Conservation (phyloP, 1,284 basidiomycete genomes). For the Rhodofomes roseus region DNA sequence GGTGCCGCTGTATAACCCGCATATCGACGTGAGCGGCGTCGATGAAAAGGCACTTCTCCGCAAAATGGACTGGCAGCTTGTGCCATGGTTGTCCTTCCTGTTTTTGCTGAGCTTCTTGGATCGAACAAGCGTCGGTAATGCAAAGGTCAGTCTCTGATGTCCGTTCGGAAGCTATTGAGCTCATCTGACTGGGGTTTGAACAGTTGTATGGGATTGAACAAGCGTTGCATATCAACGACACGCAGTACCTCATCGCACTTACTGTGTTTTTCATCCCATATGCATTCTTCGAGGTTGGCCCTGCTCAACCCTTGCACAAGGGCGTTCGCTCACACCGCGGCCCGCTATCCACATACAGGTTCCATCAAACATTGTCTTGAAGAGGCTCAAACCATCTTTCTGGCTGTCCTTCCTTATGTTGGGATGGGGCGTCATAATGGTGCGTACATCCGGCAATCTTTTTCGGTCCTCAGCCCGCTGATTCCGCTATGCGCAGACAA, state of each 20-base stretch:
- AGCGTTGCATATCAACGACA: slow-evolving; percentile 54
- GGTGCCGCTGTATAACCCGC: slow-evolving; percentile 41
- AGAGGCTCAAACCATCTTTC: slow-evolving; percentile 61
- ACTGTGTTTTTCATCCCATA: slow-evolving; percentile 68
- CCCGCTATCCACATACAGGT: slow-evolving; percentile 1
- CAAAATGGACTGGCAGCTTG: slow-evolving; percentile 60
- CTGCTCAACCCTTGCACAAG: background rate
- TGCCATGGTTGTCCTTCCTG: slow-evolving; percentile 69
- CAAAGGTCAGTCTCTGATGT: slow-evolving; percentile 41
- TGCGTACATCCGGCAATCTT: slow-evolving; percentile 17
- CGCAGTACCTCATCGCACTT: slow-evolving; percentile 60
- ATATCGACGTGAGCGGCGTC: slow-evolving; percentile 50
- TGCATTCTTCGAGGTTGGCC: slow-evolving; percentile 52
- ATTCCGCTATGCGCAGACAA: slow-evolving; percentile 38
- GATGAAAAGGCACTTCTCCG: slow-evolving; percentile 63
- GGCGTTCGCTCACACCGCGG: background rate
- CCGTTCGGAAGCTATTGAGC: no score
- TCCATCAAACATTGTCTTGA: slow-evolving; percentile 60
- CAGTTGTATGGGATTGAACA: slow-evolving; percentile 55
- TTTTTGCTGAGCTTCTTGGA: slow-evolving; percentile 77
- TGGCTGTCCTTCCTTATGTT: slow-evolving; percentile 63
- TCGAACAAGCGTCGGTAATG: slow-evolving; percentile 81
- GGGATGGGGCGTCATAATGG: slow-evolving; percentile 73
- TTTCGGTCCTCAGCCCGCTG: background rate
- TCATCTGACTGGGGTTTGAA: background rate